Percentiles rank a stretch among this genome's conserved stretches.
These are phyloP conservation scores for Boletellus ananas DNA, from an alignment of 768 basidiomycete genomes.

Conservation along the genomic window DNA sequence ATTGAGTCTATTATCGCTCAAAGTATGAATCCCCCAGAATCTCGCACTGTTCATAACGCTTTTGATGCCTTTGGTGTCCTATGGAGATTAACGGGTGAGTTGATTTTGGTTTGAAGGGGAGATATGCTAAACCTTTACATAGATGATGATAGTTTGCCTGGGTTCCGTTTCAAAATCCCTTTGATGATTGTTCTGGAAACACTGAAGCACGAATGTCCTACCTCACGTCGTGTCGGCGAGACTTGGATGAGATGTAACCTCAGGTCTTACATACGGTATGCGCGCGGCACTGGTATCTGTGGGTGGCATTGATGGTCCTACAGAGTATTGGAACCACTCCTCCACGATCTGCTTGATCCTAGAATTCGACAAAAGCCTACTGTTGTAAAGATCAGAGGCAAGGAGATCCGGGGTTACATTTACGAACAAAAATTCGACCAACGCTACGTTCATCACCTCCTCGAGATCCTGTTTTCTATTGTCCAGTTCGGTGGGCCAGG, in stretches of 20 bases:
- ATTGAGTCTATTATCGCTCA: conserved; percentile 80
- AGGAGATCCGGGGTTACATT: conserved; percentile 59
- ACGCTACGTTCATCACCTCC: conserved; percentile 61
- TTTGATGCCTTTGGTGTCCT: conserved; percentile 90
- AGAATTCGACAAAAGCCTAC: conserved; percentile 51
- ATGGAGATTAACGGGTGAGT: conserved; percentile 82
- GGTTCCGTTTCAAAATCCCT: conserved; percentile 78
- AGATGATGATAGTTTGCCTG: conserved; percentile 83
- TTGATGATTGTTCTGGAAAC: conserved; percentile 86
- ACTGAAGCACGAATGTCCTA: conserved; percentile 71
- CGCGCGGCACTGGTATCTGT: not conserved
- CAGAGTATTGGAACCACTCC: conserved; percentile 87
- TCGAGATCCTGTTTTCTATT: conserved; percentile 75
- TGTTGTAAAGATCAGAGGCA: conserved; percentile 53
- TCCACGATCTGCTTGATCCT: conserved; percentile 75
- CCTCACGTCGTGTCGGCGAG: conserved; percentile 75
- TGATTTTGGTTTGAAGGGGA: not conserved
- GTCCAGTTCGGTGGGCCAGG: conserved; percentile 89
- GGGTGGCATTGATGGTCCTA: conserved; percentile 1
- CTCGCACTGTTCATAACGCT: conserved; percentile 46
- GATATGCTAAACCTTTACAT: conserved; percentile 2
- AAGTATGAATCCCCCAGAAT: conserved; percentile 56
- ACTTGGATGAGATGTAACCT: conserved; percentile 97
- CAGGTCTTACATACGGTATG: conserved; percentile 84
- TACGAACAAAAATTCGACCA: conserved; percentile 82